Percentiles rank a stretch among this genome's conserved stretches.
Evolutionary conservation across 768 basidiomycete genomes (phyloP).

Genomic region (Leccinellum luteum): DNA sequence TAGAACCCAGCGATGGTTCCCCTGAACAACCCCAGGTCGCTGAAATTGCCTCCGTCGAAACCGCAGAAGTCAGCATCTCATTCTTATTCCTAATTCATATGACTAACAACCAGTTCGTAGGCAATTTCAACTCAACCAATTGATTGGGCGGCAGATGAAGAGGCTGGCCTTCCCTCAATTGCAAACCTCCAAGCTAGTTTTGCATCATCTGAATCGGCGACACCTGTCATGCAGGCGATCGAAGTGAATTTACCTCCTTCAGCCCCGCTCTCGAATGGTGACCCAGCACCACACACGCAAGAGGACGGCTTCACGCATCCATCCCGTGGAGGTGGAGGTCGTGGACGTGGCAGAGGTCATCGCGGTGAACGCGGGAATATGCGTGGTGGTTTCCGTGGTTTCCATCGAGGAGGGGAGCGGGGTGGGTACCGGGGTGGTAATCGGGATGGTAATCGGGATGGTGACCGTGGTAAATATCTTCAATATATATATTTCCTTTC

Average conservation of each 20-base stretch:
- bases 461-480: conserved; percentile 22
- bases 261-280: conserved; percentile 20
- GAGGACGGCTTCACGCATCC: conserved; percentile 64
- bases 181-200: conserved; percentile 74
- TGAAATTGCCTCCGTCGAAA: conserved; percentile 11
- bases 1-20: conserved; percentile 14
- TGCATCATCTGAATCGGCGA: conserved; percentile 69
- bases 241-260: conserved; percentile 33
- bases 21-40: conserved; percentile 17
- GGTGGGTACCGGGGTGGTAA: conserved; percentile 35
- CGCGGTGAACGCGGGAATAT: conserved; percentile 41
- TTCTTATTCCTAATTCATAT: neutral
- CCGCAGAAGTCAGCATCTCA: conserved; percentile 33
- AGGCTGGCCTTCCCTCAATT: conserved; percentile 74
- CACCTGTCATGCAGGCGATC: conserved; percentile 43
- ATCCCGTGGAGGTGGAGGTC: conserved; percentile 43
- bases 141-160: conserved; percentile 86
- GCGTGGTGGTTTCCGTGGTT: conserved; percentile 42
- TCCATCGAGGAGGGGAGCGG: conserved; percentile 37
- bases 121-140: conserved; percentile 39
- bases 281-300: conserved; percentile 32
- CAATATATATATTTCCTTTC: neutral
- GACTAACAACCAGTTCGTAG: conserved; percentile 11
- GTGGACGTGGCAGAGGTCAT: conserved; percentile 44
- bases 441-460: conserved; percentile 22